A percentile compares a stretch with the other conserved stretches of the same genome.
Evolutionary conservation across 2,329 filamentous ascomycete genomes (phyloP).

Genomic region (Chaetomiaceae sp.): DNA sequence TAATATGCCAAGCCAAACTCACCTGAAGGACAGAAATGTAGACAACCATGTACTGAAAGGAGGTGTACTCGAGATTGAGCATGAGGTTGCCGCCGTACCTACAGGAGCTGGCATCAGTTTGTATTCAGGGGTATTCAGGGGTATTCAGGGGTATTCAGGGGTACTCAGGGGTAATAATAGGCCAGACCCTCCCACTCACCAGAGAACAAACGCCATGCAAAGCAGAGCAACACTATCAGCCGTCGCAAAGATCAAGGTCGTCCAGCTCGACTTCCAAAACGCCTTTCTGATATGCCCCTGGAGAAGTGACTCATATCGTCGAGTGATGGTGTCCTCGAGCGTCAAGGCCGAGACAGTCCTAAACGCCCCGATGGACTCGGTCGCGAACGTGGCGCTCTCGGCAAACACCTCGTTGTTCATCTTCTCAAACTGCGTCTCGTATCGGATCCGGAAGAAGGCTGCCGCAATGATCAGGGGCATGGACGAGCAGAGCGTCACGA

Average conservation of each 20-base stretch:
- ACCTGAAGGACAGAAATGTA: slow-evolving; percentile 34
- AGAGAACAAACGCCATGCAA: slow-evolving; percentile 56
- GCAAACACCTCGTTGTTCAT: slow-evolving; percentile 55
- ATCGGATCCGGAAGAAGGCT: slow-evolving; percentile 43
- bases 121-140: too few species aligned
- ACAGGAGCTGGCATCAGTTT: too few species aligned
- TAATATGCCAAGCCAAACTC: background rate
- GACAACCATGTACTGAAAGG: slow-evolving; percentile 34
- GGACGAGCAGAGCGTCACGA: slow-evolving; percentile 46
- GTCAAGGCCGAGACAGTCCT: slow-evolving; percentile 58
- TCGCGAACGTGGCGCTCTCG: slow-evolving; percentile 59
- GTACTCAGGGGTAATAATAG: background rate
- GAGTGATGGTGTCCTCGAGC: slow-evolving; percentile 54
- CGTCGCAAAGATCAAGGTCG: slow-evolving; percentile 33
- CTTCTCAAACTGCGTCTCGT: slow-evolving; percentile 53
- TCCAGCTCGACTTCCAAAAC: slow-evolving; percentile 31
- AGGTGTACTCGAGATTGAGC: slow-evolving; percentile 30
- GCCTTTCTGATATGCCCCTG: slow-evolving; percentile 32
- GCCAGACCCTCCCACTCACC: slow-evolving; percentile 37
- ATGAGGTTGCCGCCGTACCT: slow-evolving; percentile 32
- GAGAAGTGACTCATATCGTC: slow-evolving; percentile 36
- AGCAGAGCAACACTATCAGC: slow-evolving; percentile 47
- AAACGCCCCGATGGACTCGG: slow-evolving; percentile 58
- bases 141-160: too few species aligned
- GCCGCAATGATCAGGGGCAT: slow-evolving; percentile 34